These are phyloP conservation scores for Fusarium proliferatum DNA, from an alignment of 2,329 filamentous ascomycete genomes.

Conservation along the genomic window DNA sequence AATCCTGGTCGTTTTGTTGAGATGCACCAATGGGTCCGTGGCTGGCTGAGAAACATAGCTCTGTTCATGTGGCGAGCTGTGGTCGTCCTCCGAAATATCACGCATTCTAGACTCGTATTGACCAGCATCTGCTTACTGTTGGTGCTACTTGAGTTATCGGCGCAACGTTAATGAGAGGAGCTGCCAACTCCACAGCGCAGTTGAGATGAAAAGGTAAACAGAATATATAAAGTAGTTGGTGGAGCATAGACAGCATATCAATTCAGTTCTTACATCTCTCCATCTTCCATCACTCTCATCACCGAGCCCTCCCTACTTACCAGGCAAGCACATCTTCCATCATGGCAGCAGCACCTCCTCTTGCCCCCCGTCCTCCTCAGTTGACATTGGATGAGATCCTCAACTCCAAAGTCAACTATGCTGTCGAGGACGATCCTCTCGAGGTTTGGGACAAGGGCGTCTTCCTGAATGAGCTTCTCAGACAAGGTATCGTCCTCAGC, in stretches of 20 bases:
- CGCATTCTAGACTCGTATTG: neutral
- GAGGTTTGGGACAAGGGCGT: conserved; percentile 29
- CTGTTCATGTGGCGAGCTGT: neutral
- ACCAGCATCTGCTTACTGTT: neutral
- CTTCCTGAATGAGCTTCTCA: conserved; percentile 28
- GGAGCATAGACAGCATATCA: fast-evolving
- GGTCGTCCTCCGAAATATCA: neutral
- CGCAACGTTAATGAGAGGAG: neutral
- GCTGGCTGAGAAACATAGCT: neutral
- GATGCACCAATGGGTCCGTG: fast-evolving
- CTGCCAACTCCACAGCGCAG: neutral
- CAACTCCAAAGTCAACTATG: conserved; percentile 11
- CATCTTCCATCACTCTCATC: neutral
- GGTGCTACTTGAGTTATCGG: too few relatives aligned
- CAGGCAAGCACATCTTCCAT: neutral
- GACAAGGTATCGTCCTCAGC: conserved; percentile 9
- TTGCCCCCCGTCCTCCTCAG: neutral
- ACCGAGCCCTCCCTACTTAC: fast-evolving
- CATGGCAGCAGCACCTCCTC: neutral
- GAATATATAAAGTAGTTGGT: neutral
- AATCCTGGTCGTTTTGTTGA: too few relatives aligned
- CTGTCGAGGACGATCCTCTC: conserved; percentile 7
- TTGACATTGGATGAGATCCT: conserved; percentile 19
- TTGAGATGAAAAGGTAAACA: fast-evolving
- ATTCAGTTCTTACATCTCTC: neutral